A percentile compares a stretch with the other conserved stretches of the same genome.
Conservation (phyloP, 768 basidiomycete genomes). For the Pulveroboletus frians region DNA sequence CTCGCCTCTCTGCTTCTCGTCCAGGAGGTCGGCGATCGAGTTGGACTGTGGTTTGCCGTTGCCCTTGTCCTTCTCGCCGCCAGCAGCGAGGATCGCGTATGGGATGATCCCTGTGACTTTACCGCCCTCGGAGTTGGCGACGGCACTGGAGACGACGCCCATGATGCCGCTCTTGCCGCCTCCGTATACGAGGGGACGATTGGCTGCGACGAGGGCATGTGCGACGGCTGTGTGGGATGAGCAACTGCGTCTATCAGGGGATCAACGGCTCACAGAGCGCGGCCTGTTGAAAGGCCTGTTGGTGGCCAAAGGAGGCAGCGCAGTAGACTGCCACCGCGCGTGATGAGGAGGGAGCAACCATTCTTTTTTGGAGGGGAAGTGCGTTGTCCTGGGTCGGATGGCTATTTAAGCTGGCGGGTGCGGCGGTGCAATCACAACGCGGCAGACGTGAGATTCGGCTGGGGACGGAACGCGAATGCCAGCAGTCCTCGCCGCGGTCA, state of each 20-base stretch:
- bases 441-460: conserved; percentile 6
- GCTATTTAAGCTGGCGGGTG: conserved; percentile 26
- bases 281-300: conserved; percentile 57
- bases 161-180: conserved; percentile 82
- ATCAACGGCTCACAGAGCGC: conserved; percentile 55
- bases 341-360: conserved; percentile 30
- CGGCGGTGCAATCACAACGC: conserved; percentile 21
- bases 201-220: conserved; percentile 54
- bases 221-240: conserved; percentile 54
- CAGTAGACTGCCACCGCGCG: conserved; percentile 77
- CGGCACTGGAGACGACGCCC: conserved; percentile 71
- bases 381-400: too few relatives aligned
- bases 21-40: conserved; percentile 19
- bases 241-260: background rate
- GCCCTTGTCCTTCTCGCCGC: conserved; percentile 56
- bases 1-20: conserved; percentile 31
- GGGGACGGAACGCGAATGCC: background rate
- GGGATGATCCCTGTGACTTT: conserved; percentile 76
- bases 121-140: conserved; percentile 55
- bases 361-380: conserved; percentile 15
- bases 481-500: too few relatives aligned
- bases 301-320: conserved; percentile 65
- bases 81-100: conserved; percentile 62
- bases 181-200: conserved; percentile 76
- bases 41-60: conserved; percentile 19